Base-by-base conservation (phyloP, 148 eudicot species). In the Persicaria tinctoria region DNA sequence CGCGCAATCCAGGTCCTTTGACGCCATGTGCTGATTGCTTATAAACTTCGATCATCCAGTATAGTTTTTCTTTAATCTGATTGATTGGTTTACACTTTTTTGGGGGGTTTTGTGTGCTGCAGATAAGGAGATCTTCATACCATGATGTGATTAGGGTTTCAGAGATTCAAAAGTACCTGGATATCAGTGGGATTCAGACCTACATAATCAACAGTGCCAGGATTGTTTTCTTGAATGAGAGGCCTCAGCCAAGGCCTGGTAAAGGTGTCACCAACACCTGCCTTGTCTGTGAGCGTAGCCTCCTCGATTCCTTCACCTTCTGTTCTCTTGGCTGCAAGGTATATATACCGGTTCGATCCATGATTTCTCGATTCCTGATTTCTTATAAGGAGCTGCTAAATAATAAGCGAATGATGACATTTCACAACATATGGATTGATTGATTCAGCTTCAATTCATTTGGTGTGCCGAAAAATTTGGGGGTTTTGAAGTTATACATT, bases 321-420 rank as follows among this genome's bases (percentile, higher is more conserved):
- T 85, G 88, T 54, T 85, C 88, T 8, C 83, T 87, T 62, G 82
- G 83, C 38, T 87, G 90, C 83, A 87, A 87, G 90, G 90, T 87
- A 79, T 32, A 51, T 53, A 12, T 49, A 27, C n/a, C 57, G 2
- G n/a, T 16, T 53, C 13, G 4, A 9, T 53, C 11, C n/a, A 9
- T 10, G n/a, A 53, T 53, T 17, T 57, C 14, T 51, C 45, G 57
- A 5, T 23, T 17, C 48, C 10, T 20, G n/a, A 11, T 11, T 54
- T 45, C 16, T 16, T 38, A 14, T 53, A 68, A 12, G 10, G 38
- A 6, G 13, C 11, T 53, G 57, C 2, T 53, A 10, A 53, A 16
- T 16, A 10, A 53, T 53, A 9, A 53, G 57, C n/a, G 3, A 53
- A 9, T 9, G 11, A 53, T 53, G n/a, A 53, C 5, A 9, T 53